A percentile compares a stretch with the other conserved stretches of the same genome.
Conservation (phyloP, 306 rosid species). For the Cucurbita ficifolia region DNA sequence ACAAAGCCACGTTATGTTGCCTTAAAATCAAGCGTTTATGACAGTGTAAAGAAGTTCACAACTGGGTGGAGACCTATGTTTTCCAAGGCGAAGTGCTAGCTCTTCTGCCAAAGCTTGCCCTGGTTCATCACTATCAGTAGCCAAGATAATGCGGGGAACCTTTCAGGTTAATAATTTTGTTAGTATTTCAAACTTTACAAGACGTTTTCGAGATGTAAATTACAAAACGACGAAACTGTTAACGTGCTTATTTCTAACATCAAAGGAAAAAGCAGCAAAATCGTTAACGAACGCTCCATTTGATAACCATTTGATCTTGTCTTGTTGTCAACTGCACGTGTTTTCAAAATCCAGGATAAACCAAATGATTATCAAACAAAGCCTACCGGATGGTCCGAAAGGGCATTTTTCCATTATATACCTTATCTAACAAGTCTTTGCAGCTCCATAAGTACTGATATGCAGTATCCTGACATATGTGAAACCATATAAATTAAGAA, state of each 20-base stretch:
- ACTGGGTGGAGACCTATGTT: slow-evolving; percentile 16
- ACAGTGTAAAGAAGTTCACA: neutral
- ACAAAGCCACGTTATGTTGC: neutral
- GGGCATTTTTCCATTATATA: slow-evolving; percentile 1
- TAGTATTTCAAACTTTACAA: neutral
- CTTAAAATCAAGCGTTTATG: neutral
- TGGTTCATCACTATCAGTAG: slow-evolving; percentile 31
- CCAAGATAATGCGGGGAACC: slow-evolving; percentile 36
- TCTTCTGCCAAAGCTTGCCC: slow-evolving; percentile 40
- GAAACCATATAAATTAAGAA: neutral
- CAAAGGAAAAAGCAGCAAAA: neutral
- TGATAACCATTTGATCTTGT: too few relatives aligned
- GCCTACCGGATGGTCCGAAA: too few relatives aligned
- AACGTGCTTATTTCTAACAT: neutral
- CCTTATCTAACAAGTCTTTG: slow-evolving; percentile 66
- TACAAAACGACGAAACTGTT: neutral
- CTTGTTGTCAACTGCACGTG: too few relatives aligned
- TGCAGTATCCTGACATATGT: slow-evolving; percentile 42
- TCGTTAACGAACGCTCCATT: neutral
- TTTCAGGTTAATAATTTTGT: neutral
- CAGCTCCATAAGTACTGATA: slow-evolving; percentile 66
- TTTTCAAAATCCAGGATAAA: too few relatives aligned
- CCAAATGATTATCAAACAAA: too few relatives aligned
- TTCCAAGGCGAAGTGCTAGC: slow-evolving; percentile 38
- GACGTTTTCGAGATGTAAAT: neutral